A percentile compares a stretch with the other conserved stretches of the same genome.
Conservation (phyloP, 2,329 filamentous ascomycete species). For the Aspergillus texensis region DNA sequence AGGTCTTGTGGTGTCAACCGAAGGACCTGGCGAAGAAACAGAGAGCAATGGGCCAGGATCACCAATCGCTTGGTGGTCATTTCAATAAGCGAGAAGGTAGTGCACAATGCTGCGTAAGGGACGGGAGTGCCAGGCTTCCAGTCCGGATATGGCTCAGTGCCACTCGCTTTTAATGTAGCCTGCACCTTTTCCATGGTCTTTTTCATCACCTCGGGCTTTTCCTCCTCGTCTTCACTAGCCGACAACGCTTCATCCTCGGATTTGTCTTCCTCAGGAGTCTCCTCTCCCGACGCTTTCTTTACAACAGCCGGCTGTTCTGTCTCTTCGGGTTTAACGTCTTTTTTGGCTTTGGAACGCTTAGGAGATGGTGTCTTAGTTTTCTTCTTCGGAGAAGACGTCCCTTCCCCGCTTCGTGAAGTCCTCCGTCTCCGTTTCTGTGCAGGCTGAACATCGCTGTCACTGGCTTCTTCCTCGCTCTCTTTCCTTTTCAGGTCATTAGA, state of each 20-base stretch:
- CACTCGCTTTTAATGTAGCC: constrained; percentile 67
- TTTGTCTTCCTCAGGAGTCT: constrained; percentile 38
- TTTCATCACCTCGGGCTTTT: constrained; percentile 70
- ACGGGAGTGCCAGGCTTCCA: constrained; percentile 89
- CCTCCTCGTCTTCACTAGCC: constrained; percentile 59
- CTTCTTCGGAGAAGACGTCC: constrained; percentile 34
- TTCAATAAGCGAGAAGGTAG: constrained; percentile 91
- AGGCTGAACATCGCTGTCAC: constrained; percentile 60
- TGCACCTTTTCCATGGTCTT: constrained; percentile 83
- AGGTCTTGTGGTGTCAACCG: constrained; percentile 86
- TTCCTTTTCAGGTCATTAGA: constrained; percentile 21
- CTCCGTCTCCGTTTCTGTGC: constrained; percentile 57
- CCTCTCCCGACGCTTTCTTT: constrained; percentile 51
- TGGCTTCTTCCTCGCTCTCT: constrained; percentile 43
- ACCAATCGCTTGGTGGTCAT: constrained; percentile 89
- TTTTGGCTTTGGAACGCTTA: constrained; percentile 19
- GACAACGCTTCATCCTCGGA: constrained; percentile 40
- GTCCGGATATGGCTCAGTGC: constrained; percentile 86
- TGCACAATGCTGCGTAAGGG: constrained; percentile 91
- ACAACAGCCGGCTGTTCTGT: constrained; percentile 26
- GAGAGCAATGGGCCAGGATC: constrained; percentile 84
- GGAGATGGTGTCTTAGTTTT: constrained; percentile 20
- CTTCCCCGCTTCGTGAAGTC: constrained; percentile 35
- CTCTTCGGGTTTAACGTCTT: constrained; percentile 21
- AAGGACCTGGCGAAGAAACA: constrained; percentile 92